Conservation (phyloP, 1,284 basidiomycete genomes). For the Boletus putidus region DNA sequence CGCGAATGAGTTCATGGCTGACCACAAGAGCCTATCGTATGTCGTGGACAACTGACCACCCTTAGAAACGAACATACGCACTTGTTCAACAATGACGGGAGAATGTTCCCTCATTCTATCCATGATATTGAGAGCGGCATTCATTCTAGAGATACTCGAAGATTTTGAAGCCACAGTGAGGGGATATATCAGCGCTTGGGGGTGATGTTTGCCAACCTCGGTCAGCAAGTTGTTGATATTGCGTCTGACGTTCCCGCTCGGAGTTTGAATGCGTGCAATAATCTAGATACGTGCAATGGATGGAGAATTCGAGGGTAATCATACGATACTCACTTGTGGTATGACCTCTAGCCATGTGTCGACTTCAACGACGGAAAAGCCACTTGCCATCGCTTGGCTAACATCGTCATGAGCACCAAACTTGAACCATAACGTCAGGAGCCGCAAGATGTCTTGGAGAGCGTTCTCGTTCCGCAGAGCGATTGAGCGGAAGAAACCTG, state of each 20-base stretch:
- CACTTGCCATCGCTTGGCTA: constrained; percentile 85
- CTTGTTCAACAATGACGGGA: constrained; percentile 86
- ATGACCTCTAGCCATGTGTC: constrained; percentile 99
- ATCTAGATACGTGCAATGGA: constrained; percentile 56
- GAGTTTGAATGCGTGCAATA: constrained; percentile 97
- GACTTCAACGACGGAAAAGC: constrained; percentile 89
- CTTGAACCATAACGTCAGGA: constrained; percentile 98
- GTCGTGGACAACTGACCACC: constrained; percentile 3
- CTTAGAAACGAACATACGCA: constrained; percentile 31
- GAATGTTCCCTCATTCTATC: constrained; percentile 94
- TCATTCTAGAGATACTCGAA: constrained; percentile 79
- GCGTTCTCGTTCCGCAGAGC: constrained; percentile 88
- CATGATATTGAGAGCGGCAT: constrained; percentile 89
- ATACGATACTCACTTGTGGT: constrained; percentile 68
- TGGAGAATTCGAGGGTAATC: neutral
- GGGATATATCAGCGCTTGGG: constrained; percentile 97
- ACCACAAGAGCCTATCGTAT: constrained; percentile 78
- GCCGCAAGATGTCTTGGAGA: constrained; percentile 91
- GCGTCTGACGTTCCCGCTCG: constrained; percentile 81
- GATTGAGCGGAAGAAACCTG: constrained; percentile 96
- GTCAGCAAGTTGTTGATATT: constrained; percentile 90
- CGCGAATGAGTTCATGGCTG: constrained; percentile 93
- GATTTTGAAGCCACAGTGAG: constrained; percentile 99
- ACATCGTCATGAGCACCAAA: constrained; percentile 93
- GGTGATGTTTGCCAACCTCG: constrained; percentile 95